A percentile compares a stretch with the other conserved stretches of the same genome.
Evolutionary conservation across 768 basidiomycete genomes (phyloP).

Genomic region (Pleurotus sapidus): DNA sequence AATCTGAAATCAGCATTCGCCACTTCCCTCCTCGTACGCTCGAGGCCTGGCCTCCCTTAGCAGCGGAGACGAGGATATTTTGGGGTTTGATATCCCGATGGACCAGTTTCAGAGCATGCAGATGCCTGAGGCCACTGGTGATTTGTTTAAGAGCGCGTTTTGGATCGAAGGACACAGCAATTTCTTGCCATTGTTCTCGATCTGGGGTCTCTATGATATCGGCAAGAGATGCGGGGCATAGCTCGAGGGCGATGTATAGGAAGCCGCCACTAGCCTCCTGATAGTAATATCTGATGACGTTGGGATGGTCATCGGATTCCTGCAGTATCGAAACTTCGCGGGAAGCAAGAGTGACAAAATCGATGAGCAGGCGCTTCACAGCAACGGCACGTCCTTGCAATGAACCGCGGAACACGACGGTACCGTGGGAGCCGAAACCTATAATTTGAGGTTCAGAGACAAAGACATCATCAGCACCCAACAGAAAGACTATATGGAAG

Average conservation of each 20-base stretch:
- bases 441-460: background rate
- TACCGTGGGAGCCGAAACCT: slow-evolving; percentile 97
- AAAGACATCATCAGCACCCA: slow-evolving; percentile 7
- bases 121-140: slow-evolving; percentile 81
- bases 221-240: slow-evolving; percentile 88
- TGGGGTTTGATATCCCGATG: slow-evolving; percentile 99
- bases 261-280: slow-evolving; percentile 93
- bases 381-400: slow-evolving; percentile 97
- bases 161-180: slow-evolving; percentile 76
- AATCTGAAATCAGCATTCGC: slow-evolving; percentile 94
- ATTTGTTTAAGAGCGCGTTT: slow-evolving; percentile 88
- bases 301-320: slow-evolving; percentile 97
- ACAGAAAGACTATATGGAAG: background rate
- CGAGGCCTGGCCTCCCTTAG: slow-evolving; percentile 46
- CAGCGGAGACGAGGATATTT: slow-evolving; percentile 86
- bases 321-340: slow-evolving; percentile 94
- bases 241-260: slow-evolving; percentile 95
- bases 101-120: slow-evolving; percentile 94
- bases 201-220: slow-evolving; percentile 83
- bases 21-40: slow-evolving; percentile 39
- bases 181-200: slow-evolving; percentile 65
- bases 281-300: slow-evolving; percentile 98
- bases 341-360: slow-evolving; percentile 91
- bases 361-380: slow-evolving; percentile 93
- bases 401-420: slow-evolving; percentile 90